phyloP scores from a whole-genome alignment of 352 stramenopile species.

The Blastocystis hominis region DNA sequence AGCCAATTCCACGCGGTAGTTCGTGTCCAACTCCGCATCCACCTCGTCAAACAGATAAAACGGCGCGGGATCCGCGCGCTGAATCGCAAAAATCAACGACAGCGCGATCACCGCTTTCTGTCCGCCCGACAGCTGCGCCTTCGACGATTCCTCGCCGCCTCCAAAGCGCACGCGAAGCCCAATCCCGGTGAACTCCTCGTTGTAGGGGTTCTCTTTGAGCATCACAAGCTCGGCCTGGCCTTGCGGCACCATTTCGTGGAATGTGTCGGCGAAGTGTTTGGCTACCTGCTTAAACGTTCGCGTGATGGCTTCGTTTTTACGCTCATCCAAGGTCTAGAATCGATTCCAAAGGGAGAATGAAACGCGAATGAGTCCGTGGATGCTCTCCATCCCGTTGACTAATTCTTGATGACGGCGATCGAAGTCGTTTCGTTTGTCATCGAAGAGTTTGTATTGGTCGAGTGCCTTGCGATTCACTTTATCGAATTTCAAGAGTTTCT shows the following conservation, averaged over 20 bases:
- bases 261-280: conserved; percentile 93
- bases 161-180: conserved; percentile 95
- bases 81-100: conserved; percentile 98
- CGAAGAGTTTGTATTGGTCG: conserved; percentile 95
- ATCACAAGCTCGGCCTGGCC: conserved; percentile 92
- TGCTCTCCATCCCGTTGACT: conserved; percentile 81
- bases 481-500: conserved; percentile 89
- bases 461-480: conserved; percentile 99
- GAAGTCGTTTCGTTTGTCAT: conserved; percentile 70
- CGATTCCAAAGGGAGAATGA: too few species aligned
- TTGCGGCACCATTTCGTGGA: conserved; percentile 89
- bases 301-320: conserved; percentile 96
- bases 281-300: conserved; percentile 94
- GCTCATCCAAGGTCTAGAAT: conserved; percentile 73
- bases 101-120: conserved; percentile 97
- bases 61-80: conserved; percentile 90
- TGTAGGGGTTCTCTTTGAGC: conserved; percentile 65
- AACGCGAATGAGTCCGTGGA: conserved; percentile 72
- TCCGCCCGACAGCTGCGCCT: conserved; percentile 96
- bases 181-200: conserved; percentile 83
- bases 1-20: conserved; percentile 86
- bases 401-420: conserved; percentile 87
- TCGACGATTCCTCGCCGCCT: conserved; percentile 82
- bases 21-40: conserved; percentile 97
- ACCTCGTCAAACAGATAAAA: conserved; percentile 99